Conservation (phyloP, 768 basidiomycete genomes). For the Boletus rubropictus region DNA sequence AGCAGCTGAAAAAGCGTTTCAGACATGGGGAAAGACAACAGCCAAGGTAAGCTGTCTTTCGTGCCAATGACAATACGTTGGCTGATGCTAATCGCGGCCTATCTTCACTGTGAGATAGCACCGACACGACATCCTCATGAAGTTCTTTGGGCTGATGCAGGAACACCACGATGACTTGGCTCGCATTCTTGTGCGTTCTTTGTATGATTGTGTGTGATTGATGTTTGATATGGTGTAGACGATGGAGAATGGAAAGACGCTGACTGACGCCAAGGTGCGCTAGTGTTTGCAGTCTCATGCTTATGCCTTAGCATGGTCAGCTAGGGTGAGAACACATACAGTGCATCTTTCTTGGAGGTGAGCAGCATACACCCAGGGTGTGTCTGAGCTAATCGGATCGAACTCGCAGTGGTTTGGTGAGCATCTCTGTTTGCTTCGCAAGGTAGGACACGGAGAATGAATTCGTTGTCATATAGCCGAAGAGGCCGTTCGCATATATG, state of each 20-base stretch:
- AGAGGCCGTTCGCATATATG: constrained; percentile 89
- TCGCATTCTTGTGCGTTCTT: constrained; percentile 66
- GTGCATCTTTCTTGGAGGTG: constrained; percentile 79
- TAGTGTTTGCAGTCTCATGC: background rate
- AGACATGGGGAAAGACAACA: constrained; percentile 81
- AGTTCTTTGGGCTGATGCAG: constrained; percentile 72
- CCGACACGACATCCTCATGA: constrained; percentile 78
- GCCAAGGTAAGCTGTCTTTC: constrained; percentile 54
- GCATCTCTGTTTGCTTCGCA: background rate
- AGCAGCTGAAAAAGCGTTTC: constrained; percentile 75
- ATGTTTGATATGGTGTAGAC: constrained; percentile 46
- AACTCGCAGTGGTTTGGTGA: constrained; percentile 72
- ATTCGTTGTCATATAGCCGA: constrained; percentile 54
- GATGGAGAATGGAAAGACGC: constrained; percentile 91
- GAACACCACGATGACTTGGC: constrained; percentile 84
- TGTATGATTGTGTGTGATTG: background rate
- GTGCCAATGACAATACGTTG: background rate
- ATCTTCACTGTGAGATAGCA: constrained; percentile 36
- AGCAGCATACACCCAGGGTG: constrained; percentile 17
- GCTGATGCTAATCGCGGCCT: background rate
- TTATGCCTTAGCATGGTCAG: background rate
- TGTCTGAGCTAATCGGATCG: constrained; percentile 1
- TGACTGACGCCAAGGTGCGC: constrained; percentile 71
- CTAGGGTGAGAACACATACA: constrained; percentile 79
- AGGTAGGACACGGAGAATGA: background rate